Conservation (phyloP, 2,329 filamentous ascomycete genomes). For the Trichoderma sp. region DNA sequence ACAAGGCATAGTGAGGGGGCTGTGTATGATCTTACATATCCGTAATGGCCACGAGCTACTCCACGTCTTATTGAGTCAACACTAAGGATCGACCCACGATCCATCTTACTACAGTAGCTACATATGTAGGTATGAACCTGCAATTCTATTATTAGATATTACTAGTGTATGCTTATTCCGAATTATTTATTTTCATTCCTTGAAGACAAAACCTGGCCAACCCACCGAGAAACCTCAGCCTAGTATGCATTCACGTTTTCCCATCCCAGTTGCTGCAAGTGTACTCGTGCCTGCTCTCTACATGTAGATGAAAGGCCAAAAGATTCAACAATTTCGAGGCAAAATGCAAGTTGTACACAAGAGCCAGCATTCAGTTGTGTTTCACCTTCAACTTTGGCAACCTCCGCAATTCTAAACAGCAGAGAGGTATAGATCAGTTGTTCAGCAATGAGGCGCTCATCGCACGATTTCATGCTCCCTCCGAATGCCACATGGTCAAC, state of each 20-base stretch:
- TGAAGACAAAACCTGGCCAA: background rate
- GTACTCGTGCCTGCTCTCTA: background rate
- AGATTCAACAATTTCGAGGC: constrained; percentile 1
- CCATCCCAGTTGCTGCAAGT: background rate
- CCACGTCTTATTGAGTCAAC: background rate
- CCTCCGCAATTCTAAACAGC: background rate
- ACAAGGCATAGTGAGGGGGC: too few relatives aligned
- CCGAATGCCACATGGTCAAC: background rate
- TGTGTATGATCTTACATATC: background rate
- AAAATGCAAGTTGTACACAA: constrained; percentile 1
- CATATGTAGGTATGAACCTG: background rate
- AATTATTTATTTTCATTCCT: background rate
- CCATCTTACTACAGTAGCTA: background rate
- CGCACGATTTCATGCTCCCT: background rate
- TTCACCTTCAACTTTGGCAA: background rate
- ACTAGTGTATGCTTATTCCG: background rate
- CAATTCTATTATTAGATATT: background rate
- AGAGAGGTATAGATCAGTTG: background rate
- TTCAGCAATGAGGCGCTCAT: background rate
- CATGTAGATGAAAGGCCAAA: background rate
- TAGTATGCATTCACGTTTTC: background rate
- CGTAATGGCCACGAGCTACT: background rate
- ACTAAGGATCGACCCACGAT: background rate
- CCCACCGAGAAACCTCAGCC: background rate
- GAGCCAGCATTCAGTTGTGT: background rate